phyloP scores from a whole-genome alignment of 2,329 filamentous ascomycete genomes.

The Apiospora arundinis region DNA sequence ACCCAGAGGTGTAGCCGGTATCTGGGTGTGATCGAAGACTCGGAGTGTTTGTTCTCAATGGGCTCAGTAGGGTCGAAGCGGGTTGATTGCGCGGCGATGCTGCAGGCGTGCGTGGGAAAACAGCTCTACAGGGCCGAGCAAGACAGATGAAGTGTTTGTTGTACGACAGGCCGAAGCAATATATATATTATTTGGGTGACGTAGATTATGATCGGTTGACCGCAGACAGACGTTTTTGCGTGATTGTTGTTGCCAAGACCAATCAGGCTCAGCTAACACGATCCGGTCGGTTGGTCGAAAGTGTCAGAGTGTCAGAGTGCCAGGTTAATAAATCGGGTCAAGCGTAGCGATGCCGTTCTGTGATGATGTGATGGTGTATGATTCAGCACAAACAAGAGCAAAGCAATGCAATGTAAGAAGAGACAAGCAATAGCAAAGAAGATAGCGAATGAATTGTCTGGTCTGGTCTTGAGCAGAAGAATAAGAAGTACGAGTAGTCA shows the following conservation, averaged over 20 bases:
- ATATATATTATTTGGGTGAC: constrained; percentile 18
- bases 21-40: not conserved
- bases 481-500: constrained; percentile 2
- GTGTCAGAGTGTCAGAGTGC: constrained; percentile 11
- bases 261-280: constrained; percentile 18
- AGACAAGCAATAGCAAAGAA: not conserved
- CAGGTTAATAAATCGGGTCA: constrained; percentile 12
- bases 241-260: constrained; percentile 6
- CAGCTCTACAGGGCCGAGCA: not conserved
- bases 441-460: constrained; percentile 14
- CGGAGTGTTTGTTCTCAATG: constrained; percentile 12
- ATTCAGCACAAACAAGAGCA: not conserved
- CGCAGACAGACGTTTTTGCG: not conserved
- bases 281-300: constrained; percentile 16
- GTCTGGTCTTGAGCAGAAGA: not conserved
- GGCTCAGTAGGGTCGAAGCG: not conserved
- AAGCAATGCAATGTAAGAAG: too few species aligned
- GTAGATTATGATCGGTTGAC: constrained; percentile 15
- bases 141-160: constrained; percentile 9
- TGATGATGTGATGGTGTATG: not conserved
- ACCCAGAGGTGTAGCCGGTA: not conserved
- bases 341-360: not conserved
- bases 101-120: not conserved
- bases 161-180: constrained; percentile 11
- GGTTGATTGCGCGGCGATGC: constrained; percentile 1